Evolutionary conservation across 1,284 basidiomycete species (phyloP), one percentile per base, ranked within the genome.

Genomic region (Apiotrichum veenhuisii): DNA sequence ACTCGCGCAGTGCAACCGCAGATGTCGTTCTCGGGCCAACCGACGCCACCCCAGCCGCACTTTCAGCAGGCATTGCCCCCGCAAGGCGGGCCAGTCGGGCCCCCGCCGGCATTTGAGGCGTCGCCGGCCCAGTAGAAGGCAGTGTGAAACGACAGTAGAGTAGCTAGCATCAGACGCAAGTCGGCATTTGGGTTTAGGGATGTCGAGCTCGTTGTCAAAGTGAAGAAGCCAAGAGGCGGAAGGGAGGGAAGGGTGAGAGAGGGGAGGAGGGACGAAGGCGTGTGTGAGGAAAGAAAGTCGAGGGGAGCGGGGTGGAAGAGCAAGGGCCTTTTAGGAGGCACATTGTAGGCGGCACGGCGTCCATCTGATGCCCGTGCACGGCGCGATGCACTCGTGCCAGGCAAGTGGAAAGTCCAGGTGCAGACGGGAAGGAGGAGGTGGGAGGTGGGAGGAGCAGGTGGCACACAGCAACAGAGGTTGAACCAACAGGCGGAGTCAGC

Each of bases 21-120:
- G 43, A 58, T 62, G 60, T 54, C 53, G 42, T 58, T 51, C 50
- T 18, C 23, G 38, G 60, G 60, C 15, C 60, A 62, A 38, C 59
- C 58, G 46, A 61, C 60, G 44, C 57, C 57, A 38, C 57, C 57
- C 25, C 60, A 62, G 57, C 60, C 60, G 10, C 60, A 62, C 54
- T 62, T 62, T 54, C 60, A 62, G 54, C 60, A 62, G 54, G 46
- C 58, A 51, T 46, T 59, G 47, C 58, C 58, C 12, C 50, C 53
- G 23, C 58, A 59, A 38, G 44, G 34, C 22, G 46, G 47, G 17
- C 48, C 36, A 17, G 33, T 22, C 14, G 42, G 40, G 5, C 47
- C 47, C 26, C 45, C 45, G 36, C 52, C 33, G 27, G 36, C 50
- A 17, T 59, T 38, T 38, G 58, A 59, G 23, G 53, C 53, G 14